phyloP scores from a whole-genome alignment of 2,329 filamentous ascomycete genomes.

The Paramyrothecium roridum region DNA sequence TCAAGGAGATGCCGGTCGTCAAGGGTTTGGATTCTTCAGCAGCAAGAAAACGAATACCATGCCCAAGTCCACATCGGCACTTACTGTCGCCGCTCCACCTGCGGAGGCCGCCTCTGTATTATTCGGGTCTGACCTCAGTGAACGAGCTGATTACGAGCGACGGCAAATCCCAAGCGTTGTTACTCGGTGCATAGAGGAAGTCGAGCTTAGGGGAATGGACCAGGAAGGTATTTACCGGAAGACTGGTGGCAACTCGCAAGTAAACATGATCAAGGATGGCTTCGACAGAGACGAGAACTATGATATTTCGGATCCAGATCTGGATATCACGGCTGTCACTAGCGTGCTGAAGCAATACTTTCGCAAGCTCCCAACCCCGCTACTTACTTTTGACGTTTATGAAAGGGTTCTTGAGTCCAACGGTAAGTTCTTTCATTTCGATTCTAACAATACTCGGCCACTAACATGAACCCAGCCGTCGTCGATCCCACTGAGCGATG shows the following conservation, averaged over 20 bases:
- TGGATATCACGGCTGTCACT: constrained; percentile 95
- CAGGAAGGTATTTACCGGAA: constrained; percentile 97
- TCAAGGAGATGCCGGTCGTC: constrained; percentile 36
- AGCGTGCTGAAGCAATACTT: constrained; percentile 98
- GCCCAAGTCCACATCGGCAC: constrained; percentile 48
- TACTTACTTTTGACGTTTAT: constrained; percentile 91
- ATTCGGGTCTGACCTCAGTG: constrained; percentile 85
- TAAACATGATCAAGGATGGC: constrained; percentile 85
- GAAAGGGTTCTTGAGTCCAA: constrained; percentile 81
- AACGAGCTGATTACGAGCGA: constrained; percentile 84
- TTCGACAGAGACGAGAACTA: constrained; percentile 85
- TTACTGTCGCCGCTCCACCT: constrained; percentile 35
- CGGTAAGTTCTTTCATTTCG: constrained; percentile 45
- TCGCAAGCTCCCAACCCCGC: constrained; percentile 81
- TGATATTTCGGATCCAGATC: constrained; percentile 88
- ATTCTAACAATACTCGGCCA: constrained; percentile 3
- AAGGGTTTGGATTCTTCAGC: constrained; percentile 72
- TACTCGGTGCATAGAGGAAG: constrained; percentile 91
- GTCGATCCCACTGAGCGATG: constrained; percentile 65
- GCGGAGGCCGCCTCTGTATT: constrained; percentile 59
- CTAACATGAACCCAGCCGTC: constrained; percentile 47
- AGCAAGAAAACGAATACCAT: constrained; percentile 42
- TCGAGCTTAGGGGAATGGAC: constrained; percentile 94
- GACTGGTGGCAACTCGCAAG: constrained; percentile 87
- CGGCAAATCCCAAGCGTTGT: constrained; percentile 88